phyloP scores from a whole-genome alignment of 1,284 basidiomycete genomes.

The Kwoniella shivajii region DNA sequence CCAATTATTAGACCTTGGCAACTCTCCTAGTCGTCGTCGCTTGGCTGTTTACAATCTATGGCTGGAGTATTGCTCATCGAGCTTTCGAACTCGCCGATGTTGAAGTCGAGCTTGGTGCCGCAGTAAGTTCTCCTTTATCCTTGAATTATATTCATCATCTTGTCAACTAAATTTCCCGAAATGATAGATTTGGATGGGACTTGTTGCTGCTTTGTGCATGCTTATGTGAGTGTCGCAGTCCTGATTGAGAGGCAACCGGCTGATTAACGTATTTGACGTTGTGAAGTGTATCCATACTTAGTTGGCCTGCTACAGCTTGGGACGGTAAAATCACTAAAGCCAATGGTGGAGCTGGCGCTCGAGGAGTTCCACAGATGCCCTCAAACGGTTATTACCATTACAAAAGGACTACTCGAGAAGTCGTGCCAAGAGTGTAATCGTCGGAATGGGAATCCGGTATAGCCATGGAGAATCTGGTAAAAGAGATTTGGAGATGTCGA shows the following conservation, averaged over 20 bases:
- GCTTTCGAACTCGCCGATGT: conserved; percentile 30
- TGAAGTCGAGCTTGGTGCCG: conserved; percentile 37
- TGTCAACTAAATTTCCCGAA: background rate
- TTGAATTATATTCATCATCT: background rate
- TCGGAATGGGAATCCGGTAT: background rate
- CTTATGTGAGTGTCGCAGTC: conserved; percentile 42
- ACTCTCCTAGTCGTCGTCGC: conserved; percentile 27
- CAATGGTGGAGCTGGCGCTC: conserved; percentile 26
- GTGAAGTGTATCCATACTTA: conserved; percentile 35
- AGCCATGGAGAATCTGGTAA: too few relatives aligned
- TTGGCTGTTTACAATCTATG: conserved; percentile 50
- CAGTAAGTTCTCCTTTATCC: too few relatives aligned
- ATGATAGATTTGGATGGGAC: conserved; percentile 51
- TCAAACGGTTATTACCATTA: conserved; percentile 52
- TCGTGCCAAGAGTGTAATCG: conserved; percentile 37
- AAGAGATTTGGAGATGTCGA: too few relatives aligned
- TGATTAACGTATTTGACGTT: too few relatives aligned
- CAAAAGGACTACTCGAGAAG: conserved; percentile 48
- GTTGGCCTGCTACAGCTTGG: conserved; percentile 48
- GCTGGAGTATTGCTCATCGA: conserved; percentile 48
- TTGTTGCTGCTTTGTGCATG: conserved; percentile 37
- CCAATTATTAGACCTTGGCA: conserved; percentile 18
- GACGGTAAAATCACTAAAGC: conserved; percentile 32
- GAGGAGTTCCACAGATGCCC: conserved; percentile 30
- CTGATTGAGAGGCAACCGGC: too few relatives aligned